Conservation (phyloP, 192 early-diverging fungal species). For the Paraglomus occultum region DNA sequence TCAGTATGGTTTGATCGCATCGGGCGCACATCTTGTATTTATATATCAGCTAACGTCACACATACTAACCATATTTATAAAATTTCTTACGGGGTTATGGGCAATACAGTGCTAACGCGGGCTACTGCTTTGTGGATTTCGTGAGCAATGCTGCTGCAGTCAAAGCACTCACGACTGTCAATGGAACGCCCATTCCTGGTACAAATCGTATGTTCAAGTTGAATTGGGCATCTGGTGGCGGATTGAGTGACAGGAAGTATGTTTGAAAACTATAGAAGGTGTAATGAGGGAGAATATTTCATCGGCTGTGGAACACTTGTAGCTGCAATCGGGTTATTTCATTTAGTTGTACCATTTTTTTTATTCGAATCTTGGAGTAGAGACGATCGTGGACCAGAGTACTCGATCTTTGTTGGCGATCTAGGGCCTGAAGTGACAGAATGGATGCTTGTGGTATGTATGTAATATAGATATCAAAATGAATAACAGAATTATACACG, state of each 20-base stretch:
- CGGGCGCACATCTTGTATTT: background rate
- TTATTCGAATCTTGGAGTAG: conserved; percentile 33
- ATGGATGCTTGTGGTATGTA: conserved; percentile 67
- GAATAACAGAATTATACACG: background rate
- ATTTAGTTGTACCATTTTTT: conserved; percentile 18
- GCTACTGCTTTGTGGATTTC: conserved; percentile 96
- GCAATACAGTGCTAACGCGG: conserved; percentile 56
- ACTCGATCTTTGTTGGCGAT: conserved; percentile 95
- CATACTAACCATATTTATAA: conserved; percentile 5
- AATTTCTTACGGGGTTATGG: conserved; percentile 16
- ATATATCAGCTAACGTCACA: background rate
- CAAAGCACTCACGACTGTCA: conserved; percentile 67
- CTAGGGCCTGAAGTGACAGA: conserved; percentile 89
- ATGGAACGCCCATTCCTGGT: conserved; percentile 81
- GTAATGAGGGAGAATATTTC: background rate
- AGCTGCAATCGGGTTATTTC: background rate
- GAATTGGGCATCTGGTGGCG: conserved; percentile 95
- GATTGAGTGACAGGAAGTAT: conserved; percentile 56
- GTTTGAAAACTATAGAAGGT: background rate
- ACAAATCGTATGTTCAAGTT: conserved; percentile 82
- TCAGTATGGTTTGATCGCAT: conserved; percentile 7
- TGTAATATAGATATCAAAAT: background rate
- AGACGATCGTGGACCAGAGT: conserved; percentile 73
- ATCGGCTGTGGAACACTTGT: background rate
- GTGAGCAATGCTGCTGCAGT: conserved; percentile 60